A percentile compares a stretch with the other conserved stretches of the same genome.
These are phyloP conservation scores for Phytophthora melonis DNA, from an alignment of 352 stramenopile genomes.

Conservation along the genomic window DNA sequence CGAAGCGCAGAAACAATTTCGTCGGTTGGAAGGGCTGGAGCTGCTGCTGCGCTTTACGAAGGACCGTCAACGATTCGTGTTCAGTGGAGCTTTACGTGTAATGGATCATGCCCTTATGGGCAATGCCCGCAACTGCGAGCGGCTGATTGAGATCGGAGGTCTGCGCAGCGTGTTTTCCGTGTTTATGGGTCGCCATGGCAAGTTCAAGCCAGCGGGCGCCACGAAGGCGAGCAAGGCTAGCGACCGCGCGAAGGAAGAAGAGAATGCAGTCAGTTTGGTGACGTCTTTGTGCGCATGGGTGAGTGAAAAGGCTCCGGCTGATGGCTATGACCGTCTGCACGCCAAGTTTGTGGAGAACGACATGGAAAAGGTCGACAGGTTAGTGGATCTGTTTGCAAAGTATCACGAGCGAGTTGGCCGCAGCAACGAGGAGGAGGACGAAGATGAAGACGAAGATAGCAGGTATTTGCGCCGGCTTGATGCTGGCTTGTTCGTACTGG, in stretches of 20 bases:
- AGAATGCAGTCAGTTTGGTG: constrained; percentile 75
- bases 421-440: constrained; percentile 38
- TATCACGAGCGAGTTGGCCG: constrained; percentile 68
- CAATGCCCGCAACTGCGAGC: constrained; percentile 73
- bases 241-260: constrained; percentile 60
- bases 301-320: constrained; percentile 49
- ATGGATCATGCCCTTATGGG: constrained; percentile 72
- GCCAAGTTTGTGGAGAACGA: constrained; percentile 87
- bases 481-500: constrained; percentile 80
- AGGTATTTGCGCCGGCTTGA: constrained; percentile 74
- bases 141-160: constrained; percentile 71
- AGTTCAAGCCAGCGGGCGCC: constrained; percentile 48
- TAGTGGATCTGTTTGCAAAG: constrained; percentile 81
- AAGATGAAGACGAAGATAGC: constrained; percentile 62
- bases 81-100: constrained; percentile 58
- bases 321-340: constrained; percentile 74
- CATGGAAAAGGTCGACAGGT: constrained; percentile 84
- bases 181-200: constrained; percentile 67
- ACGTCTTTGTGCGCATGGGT: constrained; percentile 72
- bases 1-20: constrained; percentile 63
- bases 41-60: constrained; percentile 93
- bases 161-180: constrained; percentile 73
- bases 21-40: constrained; percentile 90
- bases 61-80: constrained; percentile 83
- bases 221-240: constrained; percentile 40